Base-by-base conservation (phyloP, 495 filamentous ascomycete species). In the Tuber melanosporum region DNA sequence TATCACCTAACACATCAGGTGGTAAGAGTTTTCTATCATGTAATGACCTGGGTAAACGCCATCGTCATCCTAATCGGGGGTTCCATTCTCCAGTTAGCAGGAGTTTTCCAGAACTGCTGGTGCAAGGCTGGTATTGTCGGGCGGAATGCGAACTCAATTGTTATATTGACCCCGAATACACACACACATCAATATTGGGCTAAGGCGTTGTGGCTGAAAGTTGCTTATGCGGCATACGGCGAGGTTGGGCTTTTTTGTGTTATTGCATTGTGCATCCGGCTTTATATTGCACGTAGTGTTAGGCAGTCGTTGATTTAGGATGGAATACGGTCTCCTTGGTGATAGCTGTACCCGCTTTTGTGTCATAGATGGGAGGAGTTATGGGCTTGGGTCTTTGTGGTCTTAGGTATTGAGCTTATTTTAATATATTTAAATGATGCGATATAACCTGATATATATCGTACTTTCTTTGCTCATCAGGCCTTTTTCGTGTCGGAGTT, bases 61-160 rank as follows among this genome's bases (percentile, higher is more conserved):
- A 44, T 82, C 20, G 2, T 82, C n/a, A 42, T 82, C n/a, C 74
- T 82, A 14, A 47, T 82, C 9, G 80, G 80, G 15, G 81, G 81
- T n/a, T 82, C 81, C 1, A 44, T 76, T n/a, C 41, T 82, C 8
- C 81, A 82, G 44, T 77, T 82, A n/a, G 74, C 78, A 26, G 81
- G 81, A 22, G 70, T 80, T 41, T 82, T 76, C 46, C 73, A 36
- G 42, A 82, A 82, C 70, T 82, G 81, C 19, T 82, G 70, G 26
- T 82, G 81, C 42, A 76, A 71, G 36, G 74, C 80, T 26, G 81
- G 81, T 3, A 45, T 82, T 36, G 42, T 82, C 6, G 26, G 76
- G 36, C 69, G 73, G 1, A 49, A 72, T 6, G 74, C 73, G 1
- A 20, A 82, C 43, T 82, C 81, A 5, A 70, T 2, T 17, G 75